Base-by-base conservation (phyloP, 208 protist genomes). In the Leishmania martiniquensis region DNA sequence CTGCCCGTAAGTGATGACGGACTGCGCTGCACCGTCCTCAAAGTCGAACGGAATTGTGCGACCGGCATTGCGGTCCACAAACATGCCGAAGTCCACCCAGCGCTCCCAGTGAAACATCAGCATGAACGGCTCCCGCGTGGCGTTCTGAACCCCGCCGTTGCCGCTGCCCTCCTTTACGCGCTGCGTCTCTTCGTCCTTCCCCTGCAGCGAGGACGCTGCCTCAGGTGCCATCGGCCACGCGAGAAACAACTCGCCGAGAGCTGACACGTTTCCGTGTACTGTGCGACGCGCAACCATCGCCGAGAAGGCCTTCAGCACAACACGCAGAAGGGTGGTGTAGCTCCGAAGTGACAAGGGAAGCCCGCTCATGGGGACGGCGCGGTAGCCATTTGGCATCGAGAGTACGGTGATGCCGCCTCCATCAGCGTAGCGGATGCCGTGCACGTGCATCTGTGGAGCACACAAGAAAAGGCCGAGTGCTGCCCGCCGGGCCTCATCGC, bases 81-180 rank as follows among this genome's bases (percentile, higher is more conserved):
- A 97, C 91, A 97, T 95, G 82, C 88, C 89, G 73, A 97, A 97
- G 82, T 97, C 94, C 25, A 96, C 84, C 57, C 89, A 81, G 32
- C 82, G 83, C 81, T 97, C 91, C 92, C 94, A 97, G 77, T 97
- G 94, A 32, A 95, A 80, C 9, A 89, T 86, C 45, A 94, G 39
- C 32, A 97, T 51, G 25, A 91, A 52, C 12, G 89, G 85, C 13
- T 81, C 39, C 12, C 78, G 70, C 44, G 76, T 7, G 42, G 71
- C 60, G 39, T 22, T 15, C 32, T 37, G 57, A 54, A 5, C 54
- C 45, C 20, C 20, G 10, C 57, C 34, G 69, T 62, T 20, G 63
- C 34, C 44, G 44, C 34, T 45, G 22, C 65, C 73, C 3, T 32
- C n/a, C 20, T 29, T 51, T 22, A 5, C 55, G 15, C 22, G 37